Base-by-base conservation (phyloP, 495 filamentous ascomycete species). In the Penicillium odoratum region DNA sequence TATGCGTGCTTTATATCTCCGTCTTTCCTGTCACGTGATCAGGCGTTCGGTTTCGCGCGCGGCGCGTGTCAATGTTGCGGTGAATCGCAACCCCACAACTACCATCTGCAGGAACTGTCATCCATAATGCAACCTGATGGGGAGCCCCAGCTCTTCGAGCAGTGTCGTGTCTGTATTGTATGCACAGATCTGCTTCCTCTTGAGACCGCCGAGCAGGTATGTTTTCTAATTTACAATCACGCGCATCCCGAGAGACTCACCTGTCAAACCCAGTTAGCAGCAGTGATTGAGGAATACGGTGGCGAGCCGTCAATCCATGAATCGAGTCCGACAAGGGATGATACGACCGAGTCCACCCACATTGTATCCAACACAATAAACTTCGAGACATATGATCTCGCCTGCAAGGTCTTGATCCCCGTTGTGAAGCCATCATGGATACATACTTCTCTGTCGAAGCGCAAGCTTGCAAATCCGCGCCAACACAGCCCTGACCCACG, bases 401-500 rank as follows among this genome's bases (percentile, higher is more conserved):
- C 91, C 3, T 79, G 83, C 58, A 83, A 88, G 48, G 74, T 82
- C 45, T 85, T 96, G 76, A 88, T 91, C 29, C 85, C 90, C n/a
- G 87, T 97, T 4, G 88, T 98, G 7, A 93, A 84, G 53, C 83
- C 91, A 6, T 79, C 83, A 50, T 99, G 94, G 94, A 81, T 96
- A 54, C 79, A 80, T 4, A 74, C 75, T 16, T 91, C 87, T 11
- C 62, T 96, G 11, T 61, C 76, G 3, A 92, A 88, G 60, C 74
- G 74, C 16, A 89, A 87, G 61, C 72, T 87, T n/a, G 85, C 85
- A 45, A 92, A 90, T 59, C 81, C 91, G 15, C 83, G 93, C 28
- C 89, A 90, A 18, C 95, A 85, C 64, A 97, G 87, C 43, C 94
- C 94, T 0, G 95, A 99, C 63, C 93, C 94, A 7, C 80, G 87